Conservation (phyloP, 2,329 filamentous ascomycete genomes). For the Phialophora expanda region DNA sequence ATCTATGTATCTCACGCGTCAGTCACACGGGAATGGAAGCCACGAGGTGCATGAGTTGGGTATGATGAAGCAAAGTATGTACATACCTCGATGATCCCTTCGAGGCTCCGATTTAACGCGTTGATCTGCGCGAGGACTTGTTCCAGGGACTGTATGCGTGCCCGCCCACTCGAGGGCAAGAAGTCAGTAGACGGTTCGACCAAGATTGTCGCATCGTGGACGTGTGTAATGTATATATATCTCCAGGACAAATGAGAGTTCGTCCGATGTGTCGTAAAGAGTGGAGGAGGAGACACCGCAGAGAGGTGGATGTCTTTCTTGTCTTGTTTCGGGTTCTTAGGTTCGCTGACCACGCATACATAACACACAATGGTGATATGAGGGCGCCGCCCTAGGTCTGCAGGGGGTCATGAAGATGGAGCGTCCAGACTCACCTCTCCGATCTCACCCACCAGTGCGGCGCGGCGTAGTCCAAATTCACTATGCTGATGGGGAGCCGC, state of each 20-base stretch:
- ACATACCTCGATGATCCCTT: conserved; percentile 84
- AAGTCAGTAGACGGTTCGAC: conserved; percentile 7
- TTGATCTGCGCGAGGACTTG: conserved; percentile 95
- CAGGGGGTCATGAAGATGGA: background rate
- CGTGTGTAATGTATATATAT: background rate
- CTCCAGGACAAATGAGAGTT: background rate
- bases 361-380: background rate
- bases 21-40: background rate
- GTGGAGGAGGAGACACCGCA: background rate
- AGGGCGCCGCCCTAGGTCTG: background rate
- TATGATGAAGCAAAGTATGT: background rate
- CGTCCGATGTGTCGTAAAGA: too few species aligned
- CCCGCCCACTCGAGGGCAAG: background rate
- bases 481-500: conserved; percentile 15
- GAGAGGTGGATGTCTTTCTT: background rate
- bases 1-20: conserved; percentile 59
- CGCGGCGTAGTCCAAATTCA: conserved; percentile 43
- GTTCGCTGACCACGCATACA: background rate
- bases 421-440: conserved; percentile 33
- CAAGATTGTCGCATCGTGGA: background rate
- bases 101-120: conserved; percentile 87
- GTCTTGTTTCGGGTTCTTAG: background rate
- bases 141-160: conserved; percentile 65
- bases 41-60: background rate
- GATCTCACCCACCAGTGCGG: conserved; percentile 39